Evolutionary conservation across 2,329 filamentous ascomycete genomes (phyloP).

Genomic region (Fonsecaea erecta): DNA sequence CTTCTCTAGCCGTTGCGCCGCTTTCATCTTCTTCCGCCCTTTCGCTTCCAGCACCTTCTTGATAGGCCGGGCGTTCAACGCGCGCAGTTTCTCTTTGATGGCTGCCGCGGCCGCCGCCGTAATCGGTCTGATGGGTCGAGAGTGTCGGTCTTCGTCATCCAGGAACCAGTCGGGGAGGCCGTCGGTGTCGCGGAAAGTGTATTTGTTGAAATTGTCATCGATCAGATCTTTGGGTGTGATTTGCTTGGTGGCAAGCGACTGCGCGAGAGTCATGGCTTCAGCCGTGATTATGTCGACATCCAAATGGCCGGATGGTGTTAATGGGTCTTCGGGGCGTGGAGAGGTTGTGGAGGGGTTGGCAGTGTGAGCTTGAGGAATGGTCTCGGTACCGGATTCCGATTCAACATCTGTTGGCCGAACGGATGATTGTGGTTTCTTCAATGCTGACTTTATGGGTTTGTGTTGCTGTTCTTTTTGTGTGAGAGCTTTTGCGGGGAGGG

Average conservation of each 20-base stretch:
- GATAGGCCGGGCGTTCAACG: slow-evolving; percentile 93
- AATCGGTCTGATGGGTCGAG: slow-evolving; percentile 84
- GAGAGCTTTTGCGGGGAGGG: slow-evolving; percentile 25
- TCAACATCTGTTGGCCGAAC: slow-evolving; percentile 24
- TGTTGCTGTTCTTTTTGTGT: slow-evolving; percentile 36
- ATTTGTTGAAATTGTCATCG: slow-evolving; percentile 93
- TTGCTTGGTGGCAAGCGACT: slow-evolving; percentile 84
- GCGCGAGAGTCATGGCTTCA: slow-evolving; percentile 96
- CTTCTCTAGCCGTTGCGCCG: slow-evolving; percentile 88
- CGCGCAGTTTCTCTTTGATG: slow-evolving; percentile 92
- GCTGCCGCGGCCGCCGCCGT: slow-evolving; percentile 85
- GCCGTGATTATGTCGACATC: slow-evolving; percentile 99
- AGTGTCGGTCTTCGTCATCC: slow-evolving; percentile 85
- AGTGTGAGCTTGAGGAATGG: slow-evolving; percentile 27
- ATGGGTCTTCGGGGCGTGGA: slow-evolving; percentile 43
- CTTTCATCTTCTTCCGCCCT: slow-evolving; percentile 95
- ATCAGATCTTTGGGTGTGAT: slow-evolving; percentile 78
- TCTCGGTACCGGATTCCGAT: slow-evolving; percentile 46
- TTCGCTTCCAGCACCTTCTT: slow-evolving; percentile 98
- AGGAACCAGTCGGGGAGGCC: slow-evolving; percentile 97
- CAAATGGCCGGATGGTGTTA: slow-evolving; percentile 52
- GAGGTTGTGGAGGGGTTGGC: not conserved
- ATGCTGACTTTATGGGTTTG: slow-evolving; percentile 38
- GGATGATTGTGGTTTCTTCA: slow-evolving; percentile 34
- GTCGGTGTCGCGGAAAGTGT: slow-evolving; percentile 85